phyloP scores from a whole-genome alignment of 2,329 filamentous ascomycete species.

The Tolypocladium amazonense region DNA sequence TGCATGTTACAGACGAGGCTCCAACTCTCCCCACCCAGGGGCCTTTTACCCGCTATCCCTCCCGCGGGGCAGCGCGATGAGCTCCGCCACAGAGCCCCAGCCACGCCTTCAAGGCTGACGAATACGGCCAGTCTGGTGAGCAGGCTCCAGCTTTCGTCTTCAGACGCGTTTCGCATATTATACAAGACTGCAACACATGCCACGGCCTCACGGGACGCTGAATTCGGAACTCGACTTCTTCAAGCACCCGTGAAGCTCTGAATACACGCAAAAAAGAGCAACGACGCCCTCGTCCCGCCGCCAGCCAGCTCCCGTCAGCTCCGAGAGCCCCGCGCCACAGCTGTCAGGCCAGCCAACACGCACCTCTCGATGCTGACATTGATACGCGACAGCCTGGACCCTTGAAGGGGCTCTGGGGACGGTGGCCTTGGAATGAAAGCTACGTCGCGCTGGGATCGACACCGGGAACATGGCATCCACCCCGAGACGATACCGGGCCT shows the following conservation, averaged over 20 bases:
- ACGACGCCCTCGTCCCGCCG: background rate
- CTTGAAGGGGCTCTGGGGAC: slow-evolving; percentile 24
- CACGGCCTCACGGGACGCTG: background rate
- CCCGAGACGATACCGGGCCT: slow-evolving; percentile 51
- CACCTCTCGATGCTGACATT: slow-evolving; percentile 23
- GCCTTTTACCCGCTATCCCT: background rate
- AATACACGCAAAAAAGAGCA: background rate
- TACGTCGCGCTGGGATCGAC: slow-evolving; percentile 12
- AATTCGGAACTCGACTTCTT: background rate
- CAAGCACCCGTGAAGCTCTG: background rate
- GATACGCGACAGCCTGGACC: slow-evolving; percentile 21
- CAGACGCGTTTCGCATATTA: slow-evolving; percentile 4
- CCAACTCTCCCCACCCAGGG: background rate
- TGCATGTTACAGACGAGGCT: background rate
- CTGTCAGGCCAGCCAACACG: slow-evolving; percentile 8
- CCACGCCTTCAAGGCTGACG: slow-evolving; percentile 21
- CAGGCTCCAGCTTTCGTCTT: slow-evolving; percentile 14
- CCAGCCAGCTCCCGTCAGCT: slow-evolving; percentile 1
- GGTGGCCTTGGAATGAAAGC: slow-evolving; percentile 9
- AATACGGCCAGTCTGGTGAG: slow-evolving; percentile 9
- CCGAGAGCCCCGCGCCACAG: slow-evolving; percentile 16
- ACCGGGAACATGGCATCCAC: slow-evolving; percentile 35
- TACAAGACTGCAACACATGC: slow-evolving; percentile 8
- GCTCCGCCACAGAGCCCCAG: slow-evolving; percentile 9
- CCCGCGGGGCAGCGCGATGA: background rate